Evolutionary conservation across 257 asterid genomes (phyloP), one percentile per base, ranked within the genome.

Genomic region (Penstemon eatonii): DNA sequence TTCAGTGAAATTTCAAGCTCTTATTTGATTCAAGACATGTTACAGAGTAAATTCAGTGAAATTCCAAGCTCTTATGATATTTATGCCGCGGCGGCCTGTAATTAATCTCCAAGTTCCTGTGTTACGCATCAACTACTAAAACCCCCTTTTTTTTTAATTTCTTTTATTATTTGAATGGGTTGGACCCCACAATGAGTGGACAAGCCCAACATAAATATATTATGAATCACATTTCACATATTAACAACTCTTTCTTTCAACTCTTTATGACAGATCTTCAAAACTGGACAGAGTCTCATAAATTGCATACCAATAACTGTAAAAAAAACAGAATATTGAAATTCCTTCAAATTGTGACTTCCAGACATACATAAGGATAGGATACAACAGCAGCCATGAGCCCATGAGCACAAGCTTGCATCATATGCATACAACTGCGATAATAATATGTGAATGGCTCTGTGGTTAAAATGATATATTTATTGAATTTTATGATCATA

Each of bases 341-440:
- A 54, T 18, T 19, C 45, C 37, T 45, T 42, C 1, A 38, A 59
- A 59, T 7, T 15, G 4, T n/a, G 57, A 25, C 2, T 5, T 8
- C 25, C 25, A 18, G 15, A 60, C 15, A 13, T 25, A 7, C n/a
- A n/a, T 2, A 66, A 12, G 51, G 1, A 15, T 40, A 6, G 19
- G 39, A 40, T 44, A 62, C 41, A 62, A 67, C 56, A 66, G 10
- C 62, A 52, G 50, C 5, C 33, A 25, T 49, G 72, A 65, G 39
- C 49, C 5, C 33, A 12, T 49, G 72, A 65, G 39, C 49, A 54
- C 42, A 58, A 19, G 11, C 50, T 61, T 18, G 36, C 10, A 51
- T 41, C 4, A 25, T 58, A 62, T 13, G 41, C 8, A 25, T 46
- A 51, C 56, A 55, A 75, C 49, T 40, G 8, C 41, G 49, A 36